phyloP scores from a whole-genome alignment of 352 stramenopile species.

The Pythium rishiriense region DNA sequence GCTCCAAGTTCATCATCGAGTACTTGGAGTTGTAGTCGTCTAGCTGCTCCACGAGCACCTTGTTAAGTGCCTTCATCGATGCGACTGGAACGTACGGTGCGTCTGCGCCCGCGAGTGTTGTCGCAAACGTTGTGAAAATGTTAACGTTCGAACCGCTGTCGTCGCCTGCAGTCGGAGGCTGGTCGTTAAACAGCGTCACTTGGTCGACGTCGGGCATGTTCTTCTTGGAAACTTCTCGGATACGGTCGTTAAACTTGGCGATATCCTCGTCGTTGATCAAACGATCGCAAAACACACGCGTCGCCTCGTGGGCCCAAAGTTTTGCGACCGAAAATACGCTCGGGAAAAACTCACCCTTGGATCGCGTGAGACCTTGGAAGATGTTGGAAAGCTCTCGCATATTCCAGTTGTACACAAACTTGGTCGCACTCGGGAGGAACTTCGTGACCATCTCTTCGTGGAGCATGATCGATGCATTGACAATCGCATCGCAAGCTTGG shows the following conservation, averaged over 20 bases:
- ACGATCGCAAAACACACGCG: conserved; percentile 97
- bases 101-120: conserved; percentile 57
- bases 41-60: conserved; percentile 92
- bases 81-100: conserved; percentile 73
- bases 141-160: conserved; percentile 59
- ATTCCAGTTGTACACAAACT: conserved; percentile 99
- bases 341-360: conserved; percentile 93
- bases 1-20: conserved; percentile 98
- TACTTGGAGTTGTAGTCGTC: conserved; percentile 97
- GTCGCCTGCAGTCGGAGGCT: conserved; percentile 28
- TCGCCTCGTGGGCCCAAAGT: conserved; percentile 96
- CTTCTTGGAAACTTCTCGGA: conserved; percentile 94
- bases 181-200: conserved; percentile 80
- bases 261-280: conserved; percentile 96
- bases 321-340: conserved; percentile 82
- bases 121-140: conserved; percentile 96
- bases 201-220: conserved; percentile 87
- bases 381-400: conserved; percentile 97
- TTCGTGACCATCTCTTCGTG: conserved; percentile 93
- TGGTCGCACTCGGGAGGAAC: conserved; percentile 95
- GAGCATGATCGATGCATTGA: conserved; percentile 90
- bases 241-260: conserved; percentile 90
- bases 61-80: conserved; percentile 86
- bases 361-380: conserved; percentile 93
- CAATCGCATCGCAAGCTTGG: conserved; percentile 82